Evolutionary conservation across 768 basidiomycete genomes (phyloP).

Genomic region (Piloderma croceum): DNA sequence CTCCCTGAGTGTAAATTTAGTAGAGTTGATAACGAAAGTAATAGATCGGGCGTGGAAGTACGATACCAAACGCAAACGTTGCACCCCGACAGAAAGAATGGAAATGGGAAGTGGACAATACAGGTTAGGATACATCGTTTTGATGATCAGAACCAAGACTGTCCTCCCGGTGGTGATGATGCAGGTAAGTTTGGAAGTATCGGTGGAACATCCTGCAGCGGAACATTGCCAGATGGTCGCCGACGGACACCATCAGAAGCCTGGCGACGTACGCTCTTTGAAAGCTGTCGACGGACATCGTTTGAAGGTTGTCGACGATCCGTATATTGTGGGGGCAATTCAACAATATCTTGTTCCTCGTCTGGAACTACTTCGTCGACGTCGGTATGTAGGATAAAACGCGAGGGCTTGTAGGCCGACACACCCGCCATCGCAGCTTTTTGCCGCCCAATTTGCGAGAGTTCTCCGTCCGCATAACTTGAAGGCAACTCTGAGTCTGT

Average conservation of each 20-base stretch:
- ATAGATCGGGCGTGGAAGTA: no score
- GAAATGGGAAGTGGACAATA: no score
- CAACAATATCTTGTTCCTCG: conserved; percentile 50
- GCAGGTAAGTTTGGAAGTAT: not conserved
- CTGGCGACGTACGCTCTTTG: not conserved
- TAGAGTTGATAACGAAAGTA: no score
- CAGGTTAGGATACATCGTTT: no score
- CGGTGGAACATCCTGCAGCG: not conserved
- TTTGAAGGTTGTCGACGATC: conserved; percentile 37
- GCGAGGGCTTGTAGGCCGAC: conserved; percentile 37
- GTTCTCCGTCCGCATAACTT: no score
- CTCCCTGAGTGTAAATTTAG: no score
- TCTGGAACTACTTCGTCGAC: conserved; percentile 49
- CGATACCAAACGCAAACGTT: no score
- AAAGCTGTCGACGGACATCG: not conserved
- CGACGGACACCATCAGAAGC: no score
- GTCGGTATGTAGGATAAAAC: conserved; percentile 66
- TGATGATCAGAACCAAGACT: not conserved
- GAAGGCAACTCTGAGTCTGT: no score
- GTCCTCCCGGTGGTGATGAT: not conserved
- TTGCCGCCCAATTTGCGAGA: conserved; percentile 37
- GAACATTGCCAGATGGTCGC: not conserved
- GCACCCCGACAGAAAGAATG: no score
- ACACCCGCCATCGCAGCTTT: conserved; percentile 54
- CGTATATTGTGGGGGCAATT: conserved; percentile 72